Percentiles rank a stretch among this genome's conserved stretches.
Evolutionary conservation across 2,329 filamentous ascomycete genomes (phyloP).

Genomic region (Fusarium begoniae): DNA sequence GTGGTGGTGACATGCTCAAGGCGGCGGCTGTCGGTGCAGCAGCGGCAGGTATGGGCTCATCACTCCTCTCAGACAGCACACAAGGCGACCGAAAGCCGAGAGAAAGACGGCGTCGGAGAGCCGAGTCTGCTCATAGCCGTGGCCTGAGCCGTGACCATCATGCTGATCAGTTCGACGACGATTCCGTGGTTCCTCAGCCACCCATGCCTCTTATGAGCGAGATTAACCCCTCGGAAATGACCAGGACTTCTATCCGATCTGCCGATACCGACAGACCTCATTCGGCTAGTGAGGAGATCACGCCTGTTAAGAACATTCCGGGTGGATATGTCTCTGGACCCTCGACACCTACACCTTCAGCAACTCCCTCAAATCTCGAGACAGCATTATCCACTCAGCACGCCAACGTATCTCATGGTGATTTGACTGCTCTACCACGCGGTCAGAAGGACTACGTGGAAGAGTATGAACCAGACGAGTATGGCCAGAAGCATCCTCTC

Average conservation of each 20-base stretch:
- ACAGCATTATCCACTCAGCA: constrained; percentile 75
- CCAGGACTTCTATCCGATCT: constrained; percentile 85
- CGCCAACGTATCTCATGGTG: constrained; percentile 68
- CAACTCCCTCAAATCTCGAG: constrained; percentile 62
- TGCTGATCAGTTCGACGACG: constrained; percentile 62
- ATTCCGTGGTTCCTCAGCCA: constrained; percentile 68
- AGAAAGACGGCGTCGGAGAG: constrained; percentile 60
- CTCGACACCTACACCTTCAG: constrained; percentile 71
- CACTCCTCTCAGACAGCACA: constrained; percentile 50
- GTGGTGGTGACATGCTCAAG: constrained; percentile 55
- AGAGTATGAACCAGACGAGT: constrained; percentile 59
- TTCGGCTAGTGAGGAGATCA: constrained; percentile 71
- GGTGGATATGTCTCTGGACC: constrained; percentile 68
- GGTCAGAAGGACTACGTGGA: constrained; percentile 53
- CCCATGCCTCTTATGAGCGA: constrained; percentile 91
- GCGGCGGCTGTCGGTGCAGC: constrained; percentile 58
- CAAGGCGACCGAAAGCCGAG: constrained; percentile 63
- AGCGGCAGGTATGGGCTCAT: constrained; percentile 49
- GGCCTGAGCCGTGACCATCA: constrained; percentile 57
- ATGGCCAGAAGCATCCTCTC: constrained; percentile 53
- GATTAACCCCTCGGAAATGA: constrained; percentile 86
- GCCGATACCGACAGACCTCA: constrained; percentile 78
- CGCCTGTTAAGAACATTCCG: constrained; percentile 70
- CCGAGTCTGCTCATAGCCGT: constrained; percentile 57
- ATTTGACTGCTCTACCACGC: constrained; percentile 64